Base-by-base conservation (phyloP, 306 rosid species). In the Corylus heterophylla region DNA sequence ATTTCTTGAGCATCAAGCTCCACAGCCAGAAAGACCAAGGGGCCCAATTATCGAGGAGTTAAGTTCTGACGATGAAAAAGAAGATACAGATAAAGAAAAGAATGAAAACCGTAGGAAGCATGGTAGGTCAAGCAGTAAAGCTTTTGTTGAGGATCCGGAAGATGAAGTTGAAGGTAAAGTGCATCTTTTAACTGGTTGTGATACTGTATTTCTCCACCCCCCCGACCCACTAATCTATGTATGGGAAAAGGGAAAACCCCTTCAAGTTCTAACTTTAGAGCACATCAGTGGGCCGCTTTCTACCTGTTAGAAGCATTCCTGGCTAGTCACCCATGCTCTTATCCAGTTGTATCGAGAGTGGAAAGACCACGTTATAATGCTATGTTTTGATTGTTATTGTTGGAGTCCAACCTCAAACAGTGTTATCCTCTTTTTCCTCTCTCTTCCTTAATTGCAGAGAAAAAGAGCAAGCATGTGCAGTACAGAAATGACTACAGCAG, bases 1-100 rank as follows among this genome's bases (percentile, higher is more conserved):
- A 79, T 86, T 88, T 51, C 76, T 87, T 51, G 92, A 83, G 78
- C 81, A 85, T 59, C 92, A 84, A 80, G 83, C 89, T 20, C 86
- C 87, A 12, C 92, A 81, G 85, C 84, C 87, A 20, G 86, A 77
- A 44, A 79, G 59, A 51, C 69, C 80, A 2, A 82, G 94, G 82
- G 97, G 96, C 6, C 97, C 87, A 1, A 79, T 95, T 74, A 95
- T 92, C 74, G 91, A 95, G 96, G 96, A 94, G 56, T 70, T 95
- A 76, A 79, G 82, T 80, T 90, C 98, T 73, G 98, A 92, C 82
- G 85, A 91, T 42, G 98, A 91, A 56, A 75, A 87, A 0, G 97
- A 85, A 49, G 92, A 77, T 45, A 80, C 58, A 29, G 74, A 31
- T 8, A 81, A 85, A 73, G 89, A 64, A 71, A 86, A 75, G 80